These are phyloP conservation scores for Sclerotinia borealis DNA, from an alignment of 2,329 filamentous ascomycete genomes.

Conservation along the genomic window DNA sequence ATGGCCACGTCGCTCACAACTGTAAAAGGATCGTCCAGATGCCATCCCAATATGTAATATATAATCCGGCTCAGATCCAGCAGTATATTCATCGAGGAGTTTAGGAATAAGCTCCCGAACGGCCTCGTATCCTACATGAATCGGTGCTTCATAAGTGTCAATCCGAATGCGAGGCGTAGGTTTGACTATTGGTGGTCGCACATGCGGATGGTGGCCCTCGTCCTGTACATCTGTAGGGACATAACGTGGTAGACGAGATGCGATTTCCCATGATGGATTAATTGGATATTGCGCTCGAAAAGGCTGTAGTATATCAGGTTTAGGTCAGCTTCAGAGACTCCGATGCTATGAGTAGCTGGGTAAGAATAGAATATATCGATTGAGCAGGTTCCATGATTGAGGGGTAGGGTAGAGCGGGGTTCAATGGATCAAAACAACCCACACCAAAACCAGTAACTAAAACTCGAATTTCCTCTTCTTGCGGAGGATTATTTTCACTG, in stretches of 20 bases:
- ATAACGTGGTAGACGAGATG: slow-evolving; percentile 57
- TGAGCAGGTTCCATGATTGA: not conserved
- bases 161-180: slow-evolving; percentile 49
- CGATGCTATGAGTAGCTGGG: not conserved
- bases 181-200: slow-evolving; percentile 29
- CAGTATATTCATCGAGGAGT: slow-evolving; percentile 37
- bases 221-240: slow-evolving; percentile 36
- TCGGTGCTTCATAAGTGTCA: slow-evolving; percentile 56
- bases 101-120: slow-evolving; percentile 58
- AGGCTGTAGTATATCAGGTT: slow-evolving; percentile 44
- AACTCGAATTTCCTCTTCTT: slow-evolving; percentile 47
- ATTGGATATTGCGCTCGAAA: slow-evolving; percentile 65
- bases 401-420: not conserved
- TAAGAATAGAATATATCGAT: not conserved
- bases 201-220: not conserved
- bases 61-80: slow-evolving; percentile 47
- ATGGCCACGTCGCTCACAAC: slow-evolving; percentile 64
- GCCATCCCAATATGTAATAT: slow-evolving; percentile 79
- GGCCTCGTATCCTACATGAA: slow-evolving; percentile 65
- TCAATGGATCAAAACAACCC: slow-evolving; percentile 28
- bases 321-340: not conserved
- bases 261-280: slow-evolving; percentile 80
- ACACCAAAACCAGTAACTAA: slow-evolving; percentile 58
- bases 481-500: not conserved
- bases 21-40: slow-evolving; percentile 56